Conservation (phyloP, 2,329 filamentous ascomycete species). For the Trichoderma afroharzianum region DNA sequence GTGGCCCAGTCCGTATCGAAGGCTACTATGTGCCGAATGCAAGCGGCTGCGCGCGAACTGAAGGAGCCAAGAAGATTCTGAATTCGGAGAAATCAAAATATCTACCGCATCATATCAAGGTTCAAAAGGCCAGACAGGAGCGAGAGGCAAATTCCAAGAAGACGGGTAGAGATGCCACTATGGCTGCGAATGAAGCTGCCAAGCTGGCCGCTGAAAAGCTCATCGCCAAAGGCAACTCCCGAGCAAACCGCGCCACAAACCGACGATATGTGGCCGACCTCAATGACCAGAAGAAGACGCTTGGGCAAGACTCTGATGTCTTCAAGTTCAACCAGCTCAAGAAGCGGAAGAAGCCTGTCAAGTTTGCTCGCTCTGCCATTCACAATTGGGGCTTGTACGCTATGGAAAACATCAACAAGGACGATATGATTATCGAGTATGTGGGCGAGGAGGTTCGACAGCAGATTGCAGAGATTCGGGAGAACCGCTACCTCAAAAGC, state of each 20-base stretch:
- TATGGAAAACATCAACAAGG: conserved; percentile 93
- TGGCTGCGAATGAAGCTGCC: conserved; percentile 65
- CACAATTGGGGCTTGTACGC: conserved; percentile 99
- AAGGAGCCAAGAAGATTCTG: conserved; percentile 91
- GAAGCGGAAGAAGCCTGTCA: conserved; percentile 98
- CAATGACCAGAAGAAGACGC: conserved; percentile 86
- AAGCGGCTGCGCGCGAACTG: conserved; percentile 83
- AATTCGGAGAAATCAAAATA: conserved; percentile 99
- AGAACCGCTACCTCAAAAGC: conserved; percentile 88
- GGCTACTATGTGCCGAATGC: conserved; percentile 80
- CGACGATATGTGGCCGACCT: conserved; percentile 91
- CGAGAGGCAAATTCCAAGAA: conserved; percentile 72
- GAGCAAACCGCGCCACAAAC: conserved; percentile 93
- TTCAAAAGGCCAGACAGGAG: conserved; percentile 86
- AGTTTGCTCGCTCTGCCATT: conserved; percentile 94
- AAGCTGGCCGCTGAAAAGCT: conserved; percentile 76
- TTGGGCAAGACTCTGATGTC: conserved; percentile 81
- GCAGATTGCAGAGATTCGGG: conserved; percentile 93
- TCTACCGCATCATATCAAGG: conserved; percentile 93
- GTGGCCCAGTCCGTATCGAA: conserved; percentile 45
- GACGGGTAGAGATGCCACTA: conserved; percentile 62
- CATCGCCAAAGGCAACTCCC: conserved; percentile 81
- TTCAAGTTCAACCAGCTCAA: conserved; percentile 98
- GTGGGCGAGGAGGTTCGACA: conserved; percentile 96
- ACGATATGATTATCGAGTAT: conserved; percentile 99